Evolutionary conservation across 495 filamentous ascomycete genomes (phyloP).

Genomic region (Talaromyces liani): DNA sequence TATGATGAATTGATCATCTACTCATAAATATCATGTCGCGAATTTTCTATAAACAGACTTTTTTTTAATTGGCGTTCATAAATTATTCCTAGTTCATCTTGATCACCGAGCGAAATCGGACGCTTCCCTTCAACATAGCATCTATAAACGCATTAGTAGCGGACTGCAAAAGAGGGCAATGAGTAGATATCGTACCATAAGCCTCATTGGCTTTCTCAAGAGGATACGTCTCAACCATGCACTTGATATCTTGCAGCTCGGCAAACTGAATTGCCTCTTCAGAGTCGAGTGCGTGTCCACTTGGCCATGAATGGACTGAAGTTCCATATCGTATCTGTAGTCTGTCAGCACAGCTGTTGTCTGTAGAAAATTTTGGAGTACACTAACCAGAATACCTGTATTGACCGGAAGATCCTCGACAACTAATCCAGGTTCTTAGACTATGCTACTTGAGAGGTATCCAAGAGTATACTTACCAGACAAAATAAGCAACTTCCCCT

Average conservation of each 20-base stretch:
- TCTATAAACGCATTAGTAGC: slow-evolving; percentile 14
- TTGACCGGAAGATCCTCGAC: not conserved
- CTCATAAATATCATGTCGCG: not conserved
- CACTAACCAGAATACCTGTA: not conserved
- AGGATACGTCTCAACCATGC: slow-evolving; percentile 55
- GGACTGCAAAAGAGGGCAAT: not conserved
- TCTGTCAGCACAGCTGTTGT: not conserved
- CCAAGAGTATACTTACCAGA: slow-evolving; percentile 19
- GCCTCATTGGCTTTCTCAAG: slow-evolving; percentile 50
- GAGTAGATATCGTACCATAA: slow-evolving; percentile 20
- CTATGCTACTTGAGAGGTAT: no score
- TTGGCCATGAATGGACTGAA: slow-evolving; percentile 54
- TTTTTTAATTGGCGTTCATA: not conserved
- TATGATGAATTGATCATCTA: not conserved
- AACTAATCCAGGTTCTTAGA: not conserved
- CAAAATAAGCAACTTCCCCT: slow-evolving; percentile 55
- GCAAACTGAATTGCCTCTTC: slow-evolving; percentile 63
- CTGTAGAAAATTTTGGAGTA: not conserved
- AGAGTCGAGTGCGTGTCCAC: slow-evolving; percentile 53
- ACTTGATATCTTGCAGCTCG: slow-evolving; percentile 48
- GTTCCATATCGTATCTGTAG: slow-evolving; percentile 31
- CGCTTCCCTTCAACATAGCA: slow-evolving; percentile 34
- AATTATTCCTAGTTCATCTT: slow-evolving; percentile 35
- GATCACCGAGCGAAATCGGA: slow-evolving; percentile 44
- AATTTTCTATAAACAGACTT: not conserved